phyloP scores from a whole-genome alignment of 352 stramenopile species.

The Phytophthora meadii region DNA sequence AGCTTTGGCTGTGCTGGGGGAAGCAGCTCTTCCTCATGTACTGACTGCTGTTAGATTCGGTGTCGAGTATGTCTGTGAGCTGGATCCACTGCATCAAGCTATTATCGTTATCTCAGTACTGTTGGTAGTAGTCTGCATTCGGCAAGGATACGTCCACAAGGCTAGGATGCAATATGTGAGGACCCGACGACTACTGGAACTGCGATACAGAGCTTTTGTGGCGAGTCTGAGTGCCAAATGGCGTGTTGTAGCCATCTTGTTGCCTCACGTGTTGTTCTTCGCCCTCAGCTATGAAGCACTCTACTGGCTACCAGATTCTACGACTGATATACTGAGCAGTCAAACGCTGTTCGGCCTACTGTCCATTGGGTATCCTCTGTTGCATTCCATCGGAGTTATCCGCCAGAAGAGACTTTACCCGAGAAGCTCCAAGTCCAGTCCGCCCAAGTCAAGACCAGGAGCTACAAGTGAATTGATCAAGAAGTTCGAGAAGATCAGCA shows the following conservation, averaged over 20 bases:
- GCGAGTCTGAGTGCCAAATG: slow-evolving; percentile 76
- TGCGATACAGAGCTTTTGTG: slow-evolving; percentile 76
- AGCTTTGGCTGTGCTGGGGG: slow-evolving; percentile 46
- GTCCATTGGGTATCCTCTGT: slow-evolving; percentile 67
- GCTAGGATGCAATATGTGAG: slow-evolving; percentile 56
- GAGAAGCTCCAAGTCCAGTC: slow-evolving; percentile 30
- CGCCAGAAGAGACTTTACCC: slow-evolving; percentile 58
- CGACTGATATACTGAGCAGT: slow-evolving; percentile 63
- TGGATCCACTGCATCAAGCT: slow-evolving; percentile 73
- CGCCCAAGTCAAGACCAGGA: slow-evolving; percentile 8
- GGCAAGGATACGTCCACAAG: slow-evolving; percentile 72
- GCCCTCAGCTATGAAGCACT: slow-evolving; percentile 62
- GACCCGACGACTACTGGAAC: slow-evolving; percentile 55
- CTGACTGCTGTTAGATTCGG: slow-evolving; percentile 46
- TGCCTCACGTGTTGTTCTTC: slow-evolving; percentile 79
- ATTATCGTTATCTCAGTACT: slow-evolving; percentile 37
- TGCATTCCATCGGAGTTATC: slow-evolving; percentile 71
- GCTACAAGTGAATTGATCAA: slow-evolving; percentile 34
- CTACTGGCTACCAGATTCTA: slow-evolving; percentile 54
- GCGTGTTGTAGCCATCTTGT: slow-evolving; percentile 57
- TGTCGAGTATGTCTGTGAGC: slow-evolving; percentile 49
- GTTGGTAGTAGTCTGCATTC: slow-evolving; percentile 58
- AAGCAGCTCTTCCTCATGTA: slow-evolving; percentile 74
- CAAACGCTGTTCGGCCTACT: slow-evolving; percentile 67
- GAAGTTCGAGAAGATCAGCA: slow-evolving; percentile 40